Conservation (phyloP, 768 basidiomycete species). For the Leccinum boreale region DNA sequence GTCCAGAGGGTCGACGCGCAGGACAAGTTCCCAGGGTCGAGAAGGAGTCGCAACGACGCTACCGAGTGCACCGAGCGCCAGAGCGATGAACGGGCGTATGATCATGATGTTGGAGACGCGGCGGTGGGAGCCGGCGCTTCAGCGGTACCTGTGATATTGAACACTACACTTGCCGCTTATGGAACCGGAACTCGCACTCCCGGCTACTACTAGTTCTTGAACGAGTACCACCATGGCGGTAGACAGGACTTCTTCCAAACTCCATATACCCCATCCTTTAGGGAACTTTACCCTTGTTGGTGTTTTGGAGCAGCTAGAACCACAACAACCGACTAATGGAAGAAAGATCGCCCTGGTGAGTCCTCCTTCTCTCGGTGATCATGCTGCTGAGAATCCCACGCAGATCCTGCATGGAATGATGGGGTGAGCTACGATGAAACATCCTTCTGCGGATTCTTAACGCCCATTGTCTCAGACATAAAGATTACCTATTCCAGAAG, state of each 20-base stretch:
- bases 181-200: slow-evolving; percentile 7
- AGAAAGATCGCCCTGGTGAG: slow-evolving; percentile 65
- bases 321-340: slow-evolving; percentile 49
- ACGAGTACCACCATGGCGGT: slow-evolving; percentile 16
- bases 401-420: slow-evolving; percentile 79
- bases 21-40: slow-evolving; percentile 63
- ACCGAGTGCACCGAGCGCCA: slow-evolving; percentile 2
- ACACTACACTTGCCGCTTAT: slow-evolving; percentile 27
- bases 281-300: slow-evolving; percentile 53
- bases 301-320: slow-evolving; percentile 57
- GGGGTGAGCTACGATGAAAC: slow-evolving; percentile 48
- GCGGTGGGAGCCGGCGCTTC: background rate
- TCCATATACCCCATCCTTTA: slow-evolving; percentile 49
- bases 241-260: slow-evolving; percentile 42
- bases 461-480: slow-evolving; percentile 52
- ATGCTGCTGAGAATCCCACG: slow-evolving; percentile 15
- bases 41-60: slow-evolving; percentile 29
- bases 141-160: background rate
- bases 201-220: background rate
- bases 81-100: slow-evolving; percentile 7
- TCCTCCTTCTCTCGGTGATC: slow-evolving; percentile 13
- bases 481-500: slow-evolving; percentile 81
- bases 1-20: slow-evolving; percentile 17
- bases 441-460: background rate
- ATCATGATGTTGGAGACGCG: slow-evolving; percentile 3